Conservation (phyloP, 345 rosid species). For the Aquilaria yunnanensis region DNA sequence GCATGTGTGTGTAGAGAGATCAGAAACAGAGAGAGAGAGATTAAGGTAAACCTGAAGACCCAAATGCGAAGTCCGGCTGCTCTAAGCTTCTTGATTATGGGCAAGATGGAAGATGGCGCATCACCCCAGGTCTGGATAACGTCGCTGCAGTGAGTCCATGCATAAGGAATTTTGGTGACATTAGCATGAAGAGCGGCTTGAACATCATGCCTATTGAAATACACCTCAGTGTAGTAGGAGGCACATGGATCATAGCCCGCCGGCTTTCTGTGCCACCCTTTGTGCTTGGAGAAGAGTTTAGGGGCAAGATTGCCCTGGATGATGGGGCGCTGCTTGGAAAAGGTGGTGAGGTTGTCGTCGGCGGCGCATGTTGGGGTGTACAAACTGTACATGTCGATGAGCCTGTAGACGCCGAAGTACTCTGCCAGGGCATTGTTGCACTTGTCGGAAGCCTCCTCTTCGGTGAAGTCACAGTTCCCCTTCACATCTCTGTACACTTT, state of each 20-base stretch:
- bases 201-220: conserved; percentile 69
- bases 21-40: not conserved
- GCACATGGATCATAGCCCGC: conserved; percentile 78
- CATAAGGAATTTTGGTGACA: conserved; percentile 48
- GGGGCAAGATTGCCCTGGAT: conserved; percentile 30
- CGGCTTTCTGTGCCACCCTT: conserved; percentile 45
- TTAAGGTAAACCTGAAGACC: conserved; percentile 51
- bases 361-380: conserved; percentile 41
- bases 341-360: conserved; percentile 11
- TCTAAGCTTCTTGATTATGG: conserved; percentile 54
- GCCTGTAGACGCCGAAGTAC: conserved; percentile 41
- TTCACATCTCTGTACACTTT: conserved; percentile 36
- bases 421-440: conserved; percentile 33
- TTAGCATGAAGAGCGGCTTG: conserved; percentile 77
- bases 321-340: conserved; percentile 23
- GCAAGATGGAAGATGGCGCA: conserved; percentile 66
- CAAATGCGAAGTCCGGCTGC: conserved; percentile 68
- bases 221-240: conserved; percentile 37
- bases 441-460: conserved; percentile 6
- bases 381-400: conserved; percentile 79
- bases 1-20: too few relatives aligned
- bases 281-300: conserved; percentile 37
- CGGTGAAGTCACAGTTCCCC: conserved; percentile 44
- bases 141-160: conserved; percentile 79
- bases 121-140: conserved; percentile 43